These are phyloP conservation scores for Bauhinia variegata DNA, from an alignment of 306 rosid genomes.

Conservation along the genomic window DNA sequence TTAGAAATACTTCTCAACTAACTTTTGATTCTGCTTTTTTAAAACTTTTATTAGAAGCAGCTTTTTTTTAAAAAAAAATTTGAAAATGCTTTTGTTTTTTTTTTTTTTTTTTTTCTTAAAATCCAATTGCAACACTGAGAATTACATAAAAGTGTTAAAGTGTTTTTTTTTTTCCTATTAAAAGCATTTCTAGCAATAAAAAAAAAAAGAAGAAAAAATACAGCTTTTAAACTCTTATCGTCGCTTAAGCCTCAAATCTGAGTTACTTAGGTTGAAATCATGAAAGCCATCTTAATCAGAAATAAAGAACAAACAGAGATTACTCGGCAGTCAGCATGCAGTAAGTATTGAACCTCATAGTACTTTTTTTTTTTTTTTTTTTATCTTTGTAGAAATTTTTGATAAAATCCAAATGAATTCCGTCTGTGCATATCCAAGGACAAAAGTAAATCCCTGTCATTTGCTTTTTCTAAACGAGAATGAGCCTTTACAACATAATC, in stretches of 20 bases:
- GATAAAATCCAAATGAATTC: conserved; percentile 47
- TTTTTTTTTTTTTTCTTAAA: too few species aligned
- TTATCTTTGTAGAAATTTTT: conserved; percentile 20
- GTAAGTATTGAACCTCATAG: background rate
- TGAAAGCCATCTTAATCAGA: background rate
- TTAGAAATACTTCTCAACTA: too few species aligned
- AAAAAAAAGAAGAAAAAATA: too few species aligned
- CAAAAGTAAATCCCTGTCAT: conserved; percentile 46
- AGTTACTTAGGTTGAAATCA: background rate
- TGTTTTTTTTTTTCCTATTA: too few species aligned
- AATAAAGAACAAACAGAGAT: background rate
- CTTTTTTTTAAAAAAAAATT: too few species aligned
- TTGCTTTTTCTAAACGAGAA: conserved; percentile 48
- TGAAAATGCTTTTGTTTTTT: too few species aligned
- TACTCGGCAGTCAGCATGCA: background rate
- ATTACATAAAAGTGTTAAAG: too few species aligned
- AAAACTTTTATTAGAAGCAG: too few species aligned
- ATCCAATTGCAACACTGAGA: too few species aligned
- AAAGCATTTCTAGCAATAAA: too few species aligned
- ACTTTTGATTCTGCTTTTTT: too few species aligned
- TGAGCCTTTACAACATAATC: conserved; percentile 54
- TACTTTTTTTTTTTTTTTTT: too few species aligned
- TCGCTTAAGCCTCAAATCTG: background rate
- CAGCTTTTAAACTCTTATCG: background rate
- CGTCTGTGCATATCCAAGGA: conserved; percentile 51